Evolutionary conservation across 345 rosid genomes (phyloP), one percentile per base, ranked within the genome.

Genomic region (Laguncularia racemosa): DNA sequence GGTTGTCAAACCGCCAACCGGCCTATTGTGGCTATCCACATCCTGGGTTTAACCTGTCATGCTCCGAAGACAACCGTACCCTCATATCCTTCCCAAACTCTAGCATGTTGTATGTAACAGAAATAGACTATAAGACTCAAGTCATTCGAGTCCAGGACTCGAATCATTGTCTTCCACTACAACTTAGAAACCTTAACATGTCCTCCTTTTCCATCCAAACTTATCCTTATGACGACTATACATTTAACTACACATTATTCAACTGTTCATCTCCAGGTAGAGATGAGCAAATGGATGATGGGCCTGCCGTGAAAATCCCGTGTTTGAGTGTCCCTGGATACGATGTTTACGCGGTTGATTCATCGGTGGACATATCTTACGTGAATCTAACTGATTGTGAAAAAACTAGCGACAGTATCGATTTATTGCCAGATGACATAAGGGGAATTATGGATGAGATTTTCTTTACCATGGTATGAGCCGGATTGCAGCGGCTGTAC

Each of bases 21-120:
- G 52, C 21, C 2, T 19, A 44, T 28, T 67, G 65, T 50, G 76
- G 76, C 18, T 62, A 23, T 45, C 26, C 26, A 2, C 26, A 4
- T 23, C 71, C 71, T 17, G 65, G 58, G n/a, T 71, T 71, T 18
- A 58, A 58, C 17, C 57, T 71, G 12, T 23, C 60, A 16, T 71
- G 71, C 53, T 20, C 67, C 15, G 19, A 19, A 13, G 58, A 23
- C 15, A 15, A 45, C 2, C 49, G 50, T 15, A 66, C 71, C 26
- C 40, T 71, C 19, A 56, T 71, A 0, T 45, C 53, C 38, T 61
- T 71, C 7, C 76, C 76, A 26, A 18, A 33, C 48, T 57, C 65
- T 3, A 55, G 46, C 18, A 57, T 46, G 33, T 52, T 66, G 15
- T 40, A 23, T 20, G 47, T 71, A 53, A 14, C 40, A 13, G 18